phyloP scores from a whole-genome alignment of 106 monocot genomes.

The Dactylorhiza incarnata region DNA sequence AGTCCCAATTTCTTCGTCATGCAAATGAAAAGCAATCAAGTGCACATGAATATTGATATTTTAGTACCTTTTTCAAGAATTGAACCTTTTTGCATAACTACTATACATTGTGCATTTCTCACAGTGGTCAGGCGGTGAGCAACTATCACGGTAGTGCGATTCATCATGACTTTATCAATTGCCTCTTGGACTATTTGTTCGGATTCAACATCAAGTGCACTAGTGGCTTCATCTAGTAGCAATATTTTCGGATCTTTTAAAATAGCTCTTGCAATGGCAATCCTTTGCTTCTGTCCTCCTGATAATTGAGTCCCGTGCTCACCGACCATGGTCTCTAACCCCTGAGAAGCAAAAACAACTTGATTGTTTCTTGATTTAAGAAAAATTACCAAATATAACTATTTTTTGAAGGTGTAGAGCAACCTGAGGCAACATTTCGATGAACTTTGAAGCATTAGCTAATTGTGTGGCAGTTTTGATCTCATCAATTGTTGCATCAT shows the following conservation, averaged over 20 bases:
- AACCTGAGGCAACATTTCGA: constrained; percentile 21
- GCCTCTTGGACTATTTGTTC: constrained; percentile 61
- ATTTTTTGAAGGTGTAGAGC: not conserved
- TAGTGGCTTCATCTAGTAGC: constrained; percentile 50
- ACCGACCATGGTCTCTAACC: constrained; percentile 52
- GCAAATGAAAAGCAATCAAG: not conserved
- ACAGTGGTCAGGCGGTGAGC: constrained; percentile 63
- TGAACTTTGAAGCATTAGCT: constrained; percentile 33
- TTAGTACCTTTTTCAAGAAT: constrained; percentile 53
- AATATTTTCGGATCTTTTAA: constrained; percentile 39
- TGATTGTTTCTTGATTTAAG: not conserved
- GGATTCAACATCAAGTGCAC: constrained; percentile 63
- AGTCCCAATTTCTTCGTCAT: no score
- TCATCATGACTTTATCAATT: constrained; percentile 46
- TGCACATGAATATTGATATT: not conserved
- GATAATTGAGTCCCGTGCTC: constrained; percentile 59
- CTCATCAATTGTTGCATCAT: constrained; percentile 32
- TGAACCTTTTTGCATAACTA: constrained; percentile 45
- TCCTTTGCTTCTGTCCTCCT: constrained; percentile 47
- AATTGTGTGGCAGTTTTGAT: constrained; percentile 43
- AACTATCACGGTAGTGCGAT: constrained; percentile 56
- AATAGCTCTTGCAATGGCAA: constrained; percentile 44
- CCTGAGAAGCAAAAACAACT: constrained; percentile 19
- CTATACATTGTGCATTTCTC: constrained; percentile 48
- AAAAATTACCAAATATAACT: no score